These are phyloP conservation scores for Erythrobasidium hasegawianum DNA, from an alignment of 1,284 basidiomycete genomes.

Conservation along the genomic window DNA sequence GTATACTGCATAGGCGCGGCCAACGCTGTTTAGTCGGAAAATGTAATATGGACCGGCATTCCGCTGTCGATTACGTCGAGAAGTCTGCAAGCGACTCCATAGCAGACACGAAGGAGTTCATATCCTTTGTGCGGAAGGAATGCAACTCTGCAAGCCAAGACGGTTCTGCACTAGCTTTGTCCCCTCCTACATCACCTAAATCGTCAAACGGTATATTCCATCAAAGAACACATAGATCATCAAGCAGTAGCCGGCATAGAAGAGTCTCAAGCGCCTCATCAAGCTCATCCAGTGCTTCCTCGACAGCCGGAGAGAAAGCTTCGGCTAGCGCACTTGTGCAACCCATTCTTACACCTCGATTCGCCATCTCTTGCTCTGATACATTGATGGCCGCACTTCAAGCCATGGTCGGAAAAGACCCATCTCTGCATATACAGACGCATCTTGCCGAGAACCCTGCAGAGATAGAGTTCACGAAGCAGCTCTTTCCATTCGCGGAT, in stretches of 20 bases:
- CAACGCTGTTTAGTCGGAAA: conserved; percentile 84
- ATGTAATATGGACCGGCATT: conserved; percentile 89
- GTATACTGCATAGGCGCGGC: conserved; percentile 65
- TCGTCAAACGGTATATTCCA: background rate
- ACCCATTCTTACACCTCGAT: conserved; percentile 88
- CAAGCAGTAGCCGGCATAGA: background rate
- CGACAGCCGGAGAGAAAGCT: conserved; percentile 22
- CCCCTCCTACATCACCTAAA: conserved; percentile 4
- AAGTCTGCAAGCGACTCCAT: conserved; percentile 53
- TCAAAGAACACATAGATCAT: background rate
- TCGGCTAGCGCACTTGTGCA: conserved; percentile 60
- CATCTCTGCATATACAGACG: conserved; percentile 75
- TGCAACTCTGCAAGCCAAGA: conserved; percentile 35
- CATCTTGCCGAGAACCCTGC: conserved; percentile 81
- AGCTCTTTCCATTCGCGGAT: conserved; percentile 47
- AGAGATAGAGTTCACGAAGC: conserved; percentile 67
- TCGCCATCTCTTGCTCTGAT: conserved; percentile 84
- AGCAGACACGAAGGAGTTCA: conserved; percentile 61
- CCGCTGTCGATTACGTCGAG: conserved; percentile 60
- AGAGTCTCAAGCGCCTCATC: conserved; percentile 8
- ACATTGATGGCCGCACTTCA: conserved; percentile 67
- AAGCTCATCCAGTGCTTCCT: conserved; percentile 7
- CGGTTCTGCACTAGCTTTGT: conserved; percentile 3
- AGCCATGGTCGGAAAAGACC: conserved; percentile 51
- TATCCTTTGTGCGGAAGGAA: conserved; percentile 60